phyloP scores from a whole-genome alignment of 345 rosid genomes.

The Boechera divaricarpa region DNA sequence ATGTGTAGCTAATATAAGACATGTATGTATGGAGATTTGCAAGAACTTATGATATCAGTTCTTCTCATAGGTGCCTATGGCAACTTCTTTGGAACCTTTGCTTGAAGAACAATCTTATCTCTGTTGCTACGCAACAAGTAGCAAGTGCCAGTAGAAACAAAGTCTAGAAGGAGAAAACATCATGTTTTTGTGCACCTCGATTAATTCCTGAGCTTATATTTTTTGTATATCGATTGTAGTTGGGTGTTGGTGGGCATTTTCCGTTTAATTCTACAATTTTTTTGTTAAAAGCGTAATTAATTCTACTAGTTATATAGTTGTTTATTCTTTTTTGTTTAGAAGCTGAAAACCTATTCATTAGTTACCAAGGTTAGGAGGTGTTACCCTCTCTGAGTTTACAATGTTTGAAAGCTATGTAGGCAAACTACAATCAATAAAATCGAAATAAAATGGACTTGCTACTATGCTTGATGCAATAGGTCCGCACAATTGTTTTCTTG shows the following conservation, averaged over 20 bases:
- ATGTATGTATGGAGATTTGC: constrained; percentile 3
- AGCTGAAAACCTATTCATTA: too few relatives aligned
- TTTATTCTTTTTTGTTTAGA: too few relatives aligned
- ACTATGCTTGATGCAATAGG: too few relatives aligned
- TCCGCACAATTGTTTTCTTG: too few relatives aligned
- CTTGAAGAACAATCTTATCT: constrained; percentile 5
- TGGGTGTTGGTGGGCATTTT: not conserved
- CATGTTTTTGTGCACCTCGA: not conserved
- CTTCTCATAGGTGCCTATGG: constrained; percentile 21
- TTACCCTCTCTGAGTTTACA: too few relatives aligned
- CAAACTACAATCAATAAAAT: too few relatives aligned
- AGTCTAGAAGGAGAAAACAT: not conserved
- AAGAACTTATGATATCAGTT: constrained; percentile 7
- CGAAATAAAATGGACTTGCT: too few relatives aligned
- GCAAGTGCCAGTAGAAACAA: not conserved
- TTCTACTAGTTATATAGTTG: too few relatives aligned
- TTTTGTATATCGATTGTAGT: not conserved
- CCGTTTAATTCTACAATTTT: not conserved
- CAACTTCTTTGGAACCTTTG: constrained; percentile 5
- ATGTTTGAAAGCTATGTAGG: too few relatives aligned
- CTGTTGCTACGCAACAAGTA: constrained; percentile 9
- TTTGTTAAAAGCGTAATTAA: too few relatives aligned
- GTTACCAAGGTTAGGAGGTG: too few relatives aligned
- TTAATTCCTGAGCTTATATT: not conserved
- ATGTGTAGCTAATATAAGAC: constrained; percentile 10